These are phyloP conservation scores for Suillus subluteus DNA, from an alignment of 768 basidiomycete species.

Conservation along the genomic window DNA sequence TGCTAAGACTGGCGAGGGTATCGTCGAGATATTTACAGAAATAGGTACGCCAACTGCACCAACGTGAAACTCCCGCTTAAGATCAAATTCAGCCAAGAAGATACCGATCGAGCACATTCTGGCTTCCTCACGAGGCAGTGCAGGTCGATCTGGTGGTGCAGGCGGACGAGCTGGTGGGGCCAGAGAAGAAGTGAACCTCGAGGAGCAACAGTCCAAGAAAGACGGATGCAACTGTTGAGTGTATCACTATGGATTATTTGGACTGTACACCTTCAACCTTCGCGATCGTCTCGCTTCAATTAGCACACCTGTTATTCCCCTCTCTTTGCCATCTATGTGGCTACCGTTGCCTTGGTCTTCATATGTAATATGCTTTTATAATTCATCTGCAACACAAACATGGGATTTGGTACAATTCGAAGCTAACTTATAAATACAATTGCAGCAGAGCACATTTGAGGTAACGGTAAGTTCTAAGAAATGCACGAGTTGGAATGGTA, in stretches of 20 bases:
- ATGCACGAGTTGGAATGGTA: not conserved
- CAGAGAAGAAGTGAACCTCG: conserved; percentile 66
- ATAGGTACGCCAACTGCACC: conserved; percentile 66
- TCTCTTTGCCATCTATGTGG: conserved; percentile 27
- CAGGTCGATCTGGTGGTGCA: conserved; percentile 62
- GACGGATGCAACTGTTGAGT: conserved; percentile 82
- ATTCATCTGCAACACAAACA: conserved; percentile 25
- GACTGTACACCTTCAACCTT: conserved; percentile 21
- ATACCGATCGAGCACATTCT: conserved; percentile 94
- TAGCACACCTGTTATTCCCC: conserved; percentile 4
- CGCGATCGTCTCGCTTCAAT: conserved; percentile 2
- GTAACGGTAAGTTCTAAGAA: not conserved
- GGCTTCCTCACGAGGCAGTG: conserved; percentile 74
- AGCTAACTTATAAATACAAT: conserved; percentile 11
- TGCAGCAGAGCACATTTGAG: conserved; percentile 3
- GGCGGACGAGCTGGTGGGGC: conserved; percentile 54
- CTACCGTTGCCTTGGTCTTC: conserved; percentile 21
- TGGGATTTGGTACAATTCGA: conserved; percentile 12
- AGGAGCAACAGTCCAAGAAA: conserved; percentile 69
- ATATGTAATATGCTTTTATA: conserved; percentile 34
- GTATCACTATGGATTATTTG: conserved; percentile 16
- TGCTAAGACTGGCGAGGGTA: conserved; percentile 95
- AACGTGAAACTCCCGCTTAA: not conserved
- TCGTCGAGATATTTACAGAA: conserved; percentile 97
- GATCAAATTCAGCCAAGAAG: conserved; percentile 62